A percentile compares a stretch with the other conserved stretches of the same genome.
Evolutionary conservation across 306 rosid species (phyloP).

Genomic region (Rosa rugosa): DNA sequence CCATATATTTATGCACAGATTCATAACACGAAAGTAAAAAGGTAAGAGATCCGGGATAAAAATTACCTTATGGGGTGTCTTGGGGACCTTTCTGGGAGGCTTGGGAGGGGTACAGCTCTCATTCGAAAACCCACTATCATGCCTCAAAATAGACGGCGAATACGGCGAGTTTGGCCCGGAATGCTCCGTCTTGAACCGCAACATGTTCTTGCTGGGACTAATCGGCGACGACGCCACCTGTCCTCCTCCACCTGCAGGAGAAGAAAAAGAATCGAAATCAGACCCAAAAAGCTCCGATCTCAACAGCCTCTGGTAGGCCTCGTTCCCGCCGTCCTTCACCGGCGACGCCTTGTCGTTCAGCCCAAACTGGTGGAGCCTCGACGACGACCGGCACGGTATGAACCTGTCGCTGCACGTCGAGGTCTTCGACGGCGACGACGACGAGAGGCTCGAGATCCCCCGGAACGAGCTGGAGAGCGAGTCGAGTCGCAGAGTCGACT

Average conservation of each 20-base stretch:
- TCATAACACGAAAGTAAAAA: background rate
- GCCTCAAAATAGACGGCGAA: slow-evolving; percentile 72
- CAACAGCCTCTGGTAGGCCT: slow-evolving; percentile 70
- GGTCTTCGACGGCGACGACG: slow-evolving; percentile 47
- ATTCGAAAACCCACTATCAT: slow-evolving; percentile 44
- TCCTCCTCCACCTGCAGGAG: slow-evolving; percentile 51
- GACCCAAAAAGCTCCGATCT: slow-evolving; percentile 87
- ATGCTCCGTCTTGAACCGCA: slow-evolving; percentile 77
- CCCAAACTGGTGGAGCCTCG: slow-evolving; percentile 90
- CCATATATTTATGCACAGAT: background rate
- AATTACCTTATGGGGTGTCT: slow-evolving; percentile 89
- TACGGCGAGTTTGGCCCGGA: slow-evolving; percentile 75
- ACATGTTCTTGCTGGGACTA: slow-evolving; percentile 92
- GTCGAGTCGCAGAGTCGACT: slow-evolving; percentile 64
- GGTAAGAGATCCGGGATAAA: background rate
- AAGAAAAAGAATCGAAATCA: slow-evolving; percentile 72
- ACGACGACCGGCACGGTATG: slow-evolving; percentile 94
- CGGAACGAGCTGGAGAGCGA: slow-evolving; percentile 54
- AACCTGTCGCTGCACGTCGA: slow-evolving; percentile 86
- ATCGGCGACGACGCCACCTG: slow-evolving; percentile 48
- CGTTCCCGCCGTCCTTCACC: slow-evolving; percentile 81
- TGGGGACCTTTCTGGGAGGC: slow-evolving; percentile 94
- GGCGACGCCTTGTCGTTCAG: slow-evolving; percentile 78
- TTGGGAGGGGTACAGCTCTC: slow-evolving; percentile 83
- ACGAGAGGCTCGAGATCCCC: slow-evolving; percentile 37